Evolutionary conservation across 306 rosid genomes (phyloP).

Genomic region (Begonia loranthoides): DNA sequence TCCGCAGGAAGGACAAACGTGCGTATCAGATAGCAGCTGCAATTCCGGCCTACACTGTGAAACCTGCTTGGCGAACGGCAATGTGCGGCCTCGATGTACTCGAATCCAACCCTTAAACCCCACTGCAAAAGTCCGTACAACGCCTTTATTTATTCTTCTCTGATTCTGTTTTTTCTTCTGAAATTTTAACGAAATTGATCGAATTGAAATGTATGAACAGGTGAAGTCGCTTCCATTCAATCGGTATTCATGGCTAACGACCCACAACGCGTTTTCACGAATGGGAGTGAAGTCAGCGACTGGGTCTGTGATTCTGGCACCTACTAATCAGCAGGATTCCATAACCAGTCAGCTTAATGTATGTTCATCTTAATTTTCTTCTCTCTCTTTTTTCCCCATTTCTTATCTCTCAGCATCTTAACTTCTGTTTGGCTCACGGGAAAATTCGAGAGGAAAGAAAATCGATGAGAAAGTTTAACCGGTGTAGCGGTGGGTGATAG

Average conservation of each 20-base stretch:
- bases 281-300: slow-evolving; percentile 59
- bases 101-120: slow-evolving; percentile 63
- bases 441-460: slow-evolving; percentile 13
- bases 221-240: slow-evolving; percentile 67
- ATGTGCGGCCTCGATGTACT: slow-evolving; percentile 66
- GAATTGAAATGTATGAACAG: slow-evolving; percentile 16
- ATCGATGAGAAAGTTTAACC: neutral
- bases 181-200: neutral
- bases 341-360: slow-evolving; percentile 77
- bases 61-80: slow-evolving; percentile 59
- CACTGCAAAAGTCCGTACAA: slow-evolving; percentile 27
- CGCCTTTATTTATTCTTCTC: neutral
- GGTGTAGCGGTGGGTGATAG: neutral
- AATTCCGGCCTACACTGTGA: slow-evolving; percentile 71
- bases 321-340: slow-evolving; percentile 76
- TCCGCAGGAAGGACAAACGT: slow-evolving; percentile 50
- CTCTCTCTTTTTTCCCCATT: neutral
- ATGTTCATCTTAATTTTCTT: slow-evolving; percentile 12
- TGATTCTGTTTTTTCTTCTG: neutral
- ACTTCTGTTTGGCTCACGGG: slow-evolving; percentile 11
- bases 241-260: slow-evolving; percentile 77
- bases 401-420: no score
- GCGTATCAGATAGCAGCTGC: slow-evolving; percentile 41
- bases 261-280: slow-evolving; percentile 70
- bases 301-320: slow-evolving; percentile 44